Evolutionary conservation across 2,329 filamentous ascomycete genomes (phyloP), one percentile per base, ranked within the genome.

Genomic region (Cladorrhinum sp.): DNA sequence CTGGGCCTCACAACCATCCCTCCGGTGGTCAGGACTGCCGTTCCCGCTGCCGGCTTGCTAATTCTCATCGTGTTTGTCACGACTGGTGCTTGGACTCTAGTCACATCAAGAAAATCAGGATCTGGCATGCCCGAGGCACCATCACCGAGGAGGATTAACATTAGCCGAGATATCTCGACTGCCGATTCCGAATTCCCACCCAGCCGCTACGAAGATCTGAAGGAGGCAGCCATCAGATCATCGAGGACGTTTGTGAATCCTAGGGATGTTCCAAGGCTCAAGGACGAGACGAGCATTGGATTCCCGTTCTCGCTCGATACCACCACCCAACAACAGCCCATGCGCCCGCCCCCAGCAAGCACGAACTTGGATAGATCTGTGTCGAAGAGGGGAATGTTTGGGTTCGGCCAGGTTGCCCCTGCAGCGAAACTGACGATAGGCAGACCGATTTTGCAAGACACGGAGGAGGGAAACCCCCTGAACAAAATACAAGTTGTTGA

Each of bases 31-130:
- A 76, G 78, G 63, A 84, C 80, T 2, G 76, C 80, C 6, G 68
- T 85, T 23, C 82, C 84, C 29, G 78, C 81, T 3, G 70, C 74
- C 27, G 83, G 83, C 2, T 73, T 85, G 18, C 70, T 78, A 25
- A 68, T 83, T 13, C 64, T 84, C 38, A 75, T 84, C 62, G 76
- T 72, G 36, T 66, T 76, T 16, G 71, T 81, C 54, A 75, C 75
- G 20, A 68, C 73, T n/a, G 74, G 77, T 62, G 74, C 71, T 41
- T 74, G 68, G 18, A 69, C 68, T 6, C 68, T 80, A 24, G 69
- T 64, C 13, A 60, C 66, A 1, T 62, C 71, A 23, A 69, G 72
- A 38, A 65, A 67, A 2, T 67, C 69, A 8, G 66, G 69, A 5
- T 69, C 73, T 3, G 70, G 66, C 32, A 68, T 70, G 1, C 75